Evolutionary conservation across 352 stramenopile genomes (phyloP).

Genomic region (Phytopythium kandeliae): DNA sequence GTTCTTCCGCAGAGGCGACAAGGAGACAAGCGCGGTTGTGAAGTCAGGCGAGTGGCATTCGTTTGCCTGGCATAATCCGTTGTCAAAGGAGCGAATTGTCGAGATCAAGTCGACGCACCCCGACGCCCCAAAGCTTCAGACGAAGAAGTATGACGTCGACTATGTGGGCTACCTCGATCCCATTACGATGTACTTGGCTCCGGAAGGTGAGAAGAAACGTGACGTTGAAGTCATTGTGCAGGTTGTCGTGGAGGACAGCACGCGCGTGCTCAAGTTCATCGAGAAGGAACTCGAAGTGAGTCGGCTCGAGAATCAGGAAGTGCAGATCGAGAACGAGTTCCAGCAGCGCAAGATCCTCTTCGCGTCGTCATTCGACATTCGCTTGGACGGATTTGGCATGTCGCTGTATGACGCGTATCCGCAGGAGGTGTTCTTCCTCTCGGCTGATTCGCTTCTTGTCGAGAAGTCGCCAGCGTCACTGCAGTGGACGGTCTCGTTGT

Average conservation of each 20-base stretch:
- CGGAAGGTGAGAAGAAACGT: slow-evolving; percentile 39
- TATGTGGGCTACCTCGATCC: slow-evolving; percentile 73
- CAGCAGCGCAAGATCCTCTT: slow-evolving; percentile 77
- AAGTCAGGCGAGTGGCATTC: slow-evolving; percentile 68
- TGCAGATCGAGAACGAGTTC: slow-evolving; percentile 61
- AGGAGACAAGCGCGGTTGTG: slow-evolving; percentile 40
- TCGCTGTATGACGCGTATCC: slow-evolving; percentile 73
- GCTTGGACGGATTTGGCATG: slow-evolving; percentile 67
- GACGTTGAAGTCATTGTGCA: slow-evolving; percentile 65
- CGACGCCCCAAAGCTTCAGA: slow-evolving; percentile 47
- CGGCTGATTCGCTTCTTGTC: slow-evolving; percentile 67
- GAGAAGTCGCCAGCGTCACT: slow-evolving; percentile 67
- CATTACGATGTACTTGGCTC: slow-evolving; percentile 46
- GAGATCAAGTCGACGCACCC: slow-evolving; percentile 55
- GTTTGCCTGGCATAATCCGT: slow-evolving; percentile 81
- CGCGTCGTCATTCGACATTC: slow-evolving; percentile 77
- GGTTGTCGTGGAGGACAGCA: slow-evolving; percentile 75
- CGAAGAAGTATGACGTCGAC: slow-evolving; percentile 80
- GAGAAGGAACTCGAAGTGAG: slow-evolving; percentile 77
- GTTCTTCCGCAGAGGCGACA: slow-evolving; percentile 57
- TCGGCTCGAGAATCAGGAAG: slow-evolving; percentile 60
- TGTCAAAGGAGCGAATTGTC: slow-evolving; percentile 80
- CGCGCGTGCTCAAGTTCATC: slow-evolving; percentile 73
- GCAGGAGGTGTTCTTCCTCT: slow-evolving; percentile 82
- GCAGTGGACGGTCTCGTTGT: slow-evolving; percentile 70